A percentile compares a stretch with the other conserved stretches of the same genome.
phyloP scores from a whole-genome alignment of 208 protist genomes.

The Acanthamoeba triangularis region DNA sequence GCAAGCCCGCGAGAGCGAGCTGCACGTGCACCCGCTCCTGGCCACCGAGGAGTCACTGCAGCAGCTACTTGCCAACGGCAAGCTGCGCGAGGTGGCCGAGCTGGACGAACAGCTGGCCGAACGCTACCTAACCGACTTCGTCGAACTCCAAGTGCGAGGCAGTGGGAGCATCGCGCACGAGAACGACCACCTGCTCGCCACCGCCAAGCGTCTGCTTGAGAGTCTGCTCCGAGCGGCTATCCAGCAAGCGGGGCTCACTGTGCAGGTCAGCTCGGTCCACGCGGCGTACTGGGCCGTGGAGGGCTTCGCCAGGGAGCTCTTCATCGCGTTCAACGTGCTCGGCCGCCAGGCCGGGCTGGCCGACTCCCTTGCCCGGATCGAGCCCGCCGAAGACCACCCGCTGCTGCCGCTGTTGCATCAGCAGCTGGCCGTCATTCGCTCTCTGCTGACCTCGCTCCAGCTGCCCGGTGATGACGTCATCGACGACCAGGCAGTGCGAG shows the following conservation, averaged over 20 bases:
- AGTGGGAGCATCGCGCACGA: not conserved
- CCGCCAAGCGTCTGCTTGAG: not conserved
- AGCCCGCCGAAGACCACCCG: not conserved
- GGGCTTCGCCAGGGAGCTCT: conserved; percentile 19
- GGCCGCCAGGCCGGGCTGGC: not conserved
- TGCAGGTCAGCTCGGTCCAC: not conserved
- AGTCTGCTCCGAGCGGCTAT: not conserved
- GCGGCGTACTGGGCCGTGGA: conserved; percentile 30
- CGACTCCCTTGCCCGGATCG: not conserved
- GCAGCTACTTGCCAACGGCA: conserved; percentile 23
- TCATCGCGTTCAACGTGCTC: conserved; percentile 19
- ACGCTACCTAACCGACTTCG: conserved; percentile 11
- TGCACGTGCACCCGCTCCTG: not conserved
- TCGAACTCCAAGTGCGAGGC: not conserved
- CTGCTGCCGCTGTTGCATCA: not conserved
- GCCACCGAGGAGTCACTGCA: not conserved
- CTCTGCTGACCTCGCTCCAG: not conserved
- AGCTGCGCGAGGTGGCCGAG: not conserved
- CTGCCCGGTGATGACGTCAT: not conserved
- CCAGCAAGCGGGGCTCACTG: not conserved
- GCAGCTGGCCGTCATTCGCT: conserved; percentile 11
- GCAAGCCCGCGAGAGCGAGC: not conserved
- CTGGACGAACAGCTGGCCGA: not conserved
- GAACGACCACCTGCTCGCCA: not conserved
- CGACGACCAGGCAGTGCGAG: not conserved